Evolutionary conservation across 768 basidiomycete species (phyloP).

Genomic region (Russula emetica): DNA sequence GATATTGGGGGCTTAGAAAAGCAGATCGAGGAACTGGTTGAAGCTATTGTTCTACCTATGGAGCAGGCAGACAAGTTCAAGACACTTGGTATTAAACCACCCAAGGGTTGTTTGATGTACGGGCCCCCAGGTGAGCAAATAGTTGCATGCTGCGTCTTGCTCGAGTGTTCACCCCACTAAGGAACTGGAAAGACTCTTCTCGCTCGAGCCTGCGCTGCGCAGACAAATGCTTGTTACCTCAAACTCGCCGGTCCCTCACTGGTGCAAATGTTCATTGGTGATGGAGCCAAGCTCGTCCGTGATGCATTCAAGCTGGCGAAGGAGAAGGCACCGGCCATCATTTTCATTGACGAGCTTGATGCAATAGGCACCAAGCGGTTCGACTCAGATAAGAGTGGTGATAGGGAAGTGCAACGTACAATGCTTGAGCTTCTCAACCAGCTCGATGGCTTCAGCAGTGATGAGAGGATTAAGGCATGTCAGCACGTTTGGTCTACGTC

Average conservation of each 20-base stretch:
- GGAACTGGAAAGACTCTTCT: constrained; percentile 97
- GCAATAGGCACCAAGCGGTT: constrained; percentile 99
- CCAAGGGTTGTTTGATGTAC: constrained; percentile 98
- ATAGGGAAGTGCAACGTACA: constrained; percentile 99
- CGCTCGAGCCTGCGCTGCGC: constrained; percentile 95
- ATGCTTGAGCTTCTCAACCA: constrained; percentile 99
- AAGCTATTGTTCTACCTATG: constrained; percentile 98
- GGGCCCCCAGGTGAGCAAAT: constrained; percentile 81
- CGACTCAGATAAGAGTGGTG: constrained; percentile 97
- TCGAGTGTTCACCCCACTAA: constrained; percentile 29
- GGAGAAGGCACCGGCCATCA: constrained; percentile 97
- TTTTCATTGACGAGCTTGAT: constrained; percentile 97
- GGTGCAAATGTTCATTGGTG: constrained; percentile 99
- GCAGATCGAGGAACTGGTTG: constrained; percentile 97
- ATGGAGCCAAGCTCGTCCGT: constrained; percentile 97
- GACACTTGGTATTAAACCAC: constrained; percentile 94
- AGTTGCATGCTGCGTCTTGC: neutral
- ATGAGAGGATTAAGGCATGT: constrained; percentile 91
- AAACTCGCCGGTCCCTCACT: constrained; percentile 97
- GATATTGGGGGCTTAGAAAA: constrained; percentile 98
- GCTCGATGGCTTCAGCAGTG: constrained; percentile 94
- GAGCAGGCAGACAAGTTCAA: constrained; percentile 98
- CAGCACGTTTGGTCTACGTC: neutral
- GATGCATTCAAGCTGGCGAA: constrained; percentile 98
- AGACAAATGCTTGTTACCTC: constrained; percentile 96